A percentile compares a stretch with the other conserved stretches of the same genome.
These are phyloP conservation scores for Cyclospora cayetanensis DNA, from an alignment of 169 alveolate genomes.

Conservation along the genomic window DNA sequence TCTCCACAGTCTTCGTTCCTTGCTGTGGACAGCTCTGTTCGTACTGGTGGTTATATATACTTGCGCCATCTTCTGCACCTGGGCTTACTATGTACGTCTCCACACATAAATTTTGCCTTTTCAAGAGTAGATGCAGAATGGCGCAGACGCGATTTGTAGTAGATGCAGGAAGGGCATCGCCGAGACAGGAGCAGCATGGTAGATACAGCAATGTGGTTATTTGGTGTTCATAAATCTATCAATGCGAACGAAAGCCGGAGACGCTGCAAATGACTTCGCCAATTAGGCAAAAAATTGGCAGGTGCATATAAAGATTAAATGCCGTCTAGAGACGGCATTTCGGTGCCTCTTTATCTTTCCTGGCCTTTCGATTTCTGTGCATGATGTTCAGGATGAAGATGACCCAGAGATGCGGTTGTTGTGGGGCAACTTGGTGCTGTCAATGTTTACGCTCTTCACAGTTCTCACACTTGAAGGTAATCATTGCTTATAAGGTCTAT, in stretches of 20 bases:
- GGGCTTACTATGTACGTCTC: conserved; percentile 65
- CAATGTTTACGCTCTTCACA: conserved; percentile 81
- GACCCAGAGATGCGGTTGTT: conserved; percentile 77
- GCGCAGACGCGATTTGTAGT: no score
- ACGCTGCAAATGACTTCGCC: no score
- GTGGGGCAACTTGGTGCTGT: conserved; percentile 78
- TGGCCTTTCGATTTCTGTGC: neutral
- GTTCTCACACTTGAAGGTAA: conserved; percentile 79
- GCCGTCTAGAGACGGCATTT: no score
- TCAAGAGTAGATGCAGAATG: neutral
- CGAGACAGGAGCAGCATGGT: no score
- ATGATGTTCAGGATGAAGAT: conserved; percentile 59
- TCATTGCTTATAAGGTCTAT: neutral
- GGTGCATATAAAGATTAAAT: no score
- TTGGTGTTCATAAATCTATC: no score
- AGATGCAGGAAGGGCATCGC: no score
- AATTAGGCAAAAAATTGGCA: no score
- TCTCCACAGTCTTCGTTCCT: conserved; percentile 68
- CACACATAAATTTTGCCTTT: neutral
- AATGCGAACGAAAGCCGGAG: no score
- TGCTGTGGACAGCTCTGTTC: conserved; percentile 69
- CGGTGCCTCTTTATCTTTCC: neutral
- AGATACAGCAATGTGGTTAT: no score
- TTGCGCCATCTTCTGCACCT: conserved; percentile 69
- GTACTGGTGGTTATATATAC: conserved; percentile 67